These are phyloP conservation scores for Pilasporangium apinafurcum DNA, from an alignment of 352 stramenopile genomes.

Conservation along the genomic window DNA sequence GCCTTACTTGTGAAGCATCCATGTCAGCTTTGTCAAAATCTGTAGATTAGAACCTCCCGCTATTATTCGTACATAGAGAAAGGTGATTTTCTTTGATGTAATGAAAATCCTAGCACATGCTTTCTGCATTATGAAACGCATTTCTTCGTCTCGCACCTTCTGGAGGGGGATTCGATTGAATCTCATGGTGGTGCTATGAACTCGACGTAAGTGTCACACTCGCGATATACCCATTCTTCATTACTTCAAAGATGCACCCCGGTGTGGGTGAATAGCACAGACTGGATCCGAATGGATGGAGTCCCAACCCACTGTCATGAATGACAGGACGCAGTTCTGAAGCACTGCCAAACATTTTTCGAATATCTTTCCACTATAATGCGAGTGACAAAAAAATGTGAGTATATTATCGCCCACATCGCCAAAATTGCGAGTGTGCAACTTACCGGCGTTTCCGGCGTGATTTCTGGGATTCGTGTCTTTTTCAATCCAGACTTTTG, in stretches of 20 bases:
- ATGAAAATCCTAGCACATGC: no score
- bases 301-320: constrained; percentile 64
- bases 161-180: neutral
- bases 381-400: neutral
- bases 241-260: constrained; percentile 79
- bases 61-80: neutral
- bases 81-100: constrained; percentile 1
- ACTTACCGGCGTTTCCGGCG: constrained; percentile 56
- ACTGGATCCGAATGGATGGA: constrained; percentile 76
- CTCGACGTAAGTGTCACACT: constrained; percentile 54
- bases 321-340: constrained; percentile 62
- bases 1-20: constrained; percentile 23
- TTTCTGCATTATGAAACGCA: constrained; percentile 2
- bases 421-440: neutral
- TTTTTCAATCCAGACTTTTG: constrained; percentile 46
- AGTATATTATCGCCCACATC: neutral
- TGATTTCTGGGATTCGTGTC: constrained; percentile 37
- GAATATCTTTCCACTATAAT: constrained; percentile 64
- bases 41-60: constrained; percentile 9
- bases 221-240: constrained; percentile 73
- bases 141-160: constrained; percentile 4
- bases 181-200: constrained; percentile 1
- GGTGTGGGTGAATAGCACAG: constrained; percentile 67
- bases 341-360: constrained; percentile 34
- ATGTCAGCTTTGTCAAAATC: constrained; percentile 2